phyloP scores from a whole-genome alignment of 331 rosid species.

The Ulmus americana region DNA sequence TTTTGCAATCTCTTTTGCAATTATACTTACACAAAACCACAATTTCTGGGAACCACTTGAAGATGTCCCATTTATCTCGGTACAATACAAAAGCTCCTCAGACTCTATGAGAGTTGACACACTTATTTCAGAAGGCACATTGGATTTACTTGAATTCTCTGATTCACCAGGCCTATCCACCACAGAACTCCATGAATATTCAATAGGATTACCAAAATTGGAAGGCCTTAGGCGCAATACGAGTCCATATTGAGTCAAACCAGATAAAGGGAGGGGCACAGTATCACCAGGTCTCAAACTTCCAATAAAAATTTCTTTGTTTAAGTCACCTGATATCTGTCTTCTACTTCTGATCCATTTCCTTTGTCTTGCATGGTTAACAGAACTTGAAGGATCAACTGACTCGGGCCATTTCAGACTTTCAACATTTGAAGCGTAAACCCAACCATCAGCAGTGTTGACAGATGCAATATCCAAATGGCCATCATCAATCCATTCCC shows the following conservation, averaged over 20 bases:
- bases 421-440: conserved; percentile 64
- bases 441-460: conserved; percentile 67
- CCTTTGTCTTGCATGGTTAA: conserved; percentile 64
- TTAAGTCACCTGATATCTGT: conserved; percentile 34
- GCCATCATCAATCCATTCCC: conserved; percentile 95
- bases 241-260: conserved; percentile 53
- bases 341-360: conserved; percentile 73
- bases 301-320: conserved; percentile 57
- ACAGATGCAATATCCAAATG: conserved; percentile 60
- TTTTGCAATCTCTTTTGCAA: conserved; percentile 82
- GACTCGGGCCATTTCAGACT: conserved; percentile 76
- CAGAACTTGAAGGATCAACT: conserved; percentile 37
- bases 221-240: conserved; percentile 69
- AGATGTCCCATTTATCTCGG: conserved; percentile 57
- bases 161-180: conserved; percentile 42
- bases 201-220: conserved; percentile 31
- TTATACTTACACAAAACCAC: conserved; percentile 87
- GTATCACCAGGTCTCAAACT: conserved; percentile 77
- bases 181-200: conserved; percentile 81
- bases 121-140: conserved; percentile 43
- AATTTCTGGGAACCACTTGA: conserved; percentile 53
- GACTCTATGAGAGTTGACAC: conserved; percentile 72
- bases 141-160: conserved; percentile 35
- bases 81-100: conserved; percentile 72
- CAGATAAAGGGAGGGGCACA: conserved; percentile 67